Percentiles rank a stretch among this genome's conserved stretches.
Evolutionary conservation across 805 yeast genomes (phyloP).

Genomic region (Cyberlindnera euphorbiiphila): DNA sequence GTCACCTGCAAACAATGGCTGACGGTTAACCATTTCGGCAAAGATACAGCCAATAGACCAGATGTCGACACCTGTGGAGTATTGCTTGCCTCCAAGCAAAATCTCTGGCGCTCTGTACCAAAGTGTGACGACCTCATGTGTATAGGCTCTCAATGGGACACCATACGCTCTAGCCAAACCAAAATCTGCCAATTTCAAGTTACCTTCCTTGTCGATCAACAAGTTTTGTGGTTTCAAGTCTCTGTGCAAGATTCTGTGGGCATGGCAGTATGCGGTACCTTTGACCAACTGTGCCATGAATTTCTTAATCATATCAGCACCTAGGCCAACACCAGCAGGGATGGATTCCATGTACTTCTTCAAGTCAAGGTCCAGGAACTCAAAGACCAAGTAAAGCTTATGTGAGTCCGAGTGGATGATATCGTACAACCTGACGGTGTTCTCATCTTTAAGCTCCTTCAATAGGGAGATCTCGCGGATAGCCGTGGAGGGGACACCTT

Average conservation of each 20-base stretch:
- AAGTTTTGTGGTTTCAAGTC: constrained; percentile 96
- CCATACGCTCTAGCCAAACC: constrained; percentile 98
- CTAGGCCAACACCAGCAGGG: constrained; percentile 87
- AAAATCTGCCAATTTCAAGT: constrained; percentile 85
- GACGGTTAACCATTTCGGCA: constrained; percentile 96
- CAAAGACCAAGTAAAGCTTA: constrained; percentile 89
- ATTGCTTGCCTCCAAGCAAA: constrained; percentile 91
- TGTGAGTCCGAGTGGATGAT: constrained; percentile 94
- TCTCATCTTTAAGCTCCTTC: constrained; percentile 91
- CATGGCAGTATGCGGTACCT: constrained; percentile 91
- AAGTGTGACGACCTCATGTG: constrained; percentile 96
- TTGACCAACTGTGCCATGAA: constrained; percentile 89
- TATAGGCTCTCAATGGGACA: constrained; percentile 92
- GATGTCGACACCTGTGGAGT: constrained; percentile 97
- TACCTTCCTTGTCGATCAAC: constrained; percentile 92
- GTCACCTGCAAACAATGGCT: constrained; percentile 95
- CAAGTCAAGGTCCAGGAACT: constrained; percentile 88
- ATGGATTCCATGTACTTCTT: constrained; percentile 96
- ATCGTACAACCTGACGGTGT: constrained; percentile 86
- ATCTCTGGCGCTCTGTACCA: constrained; percentile 99
- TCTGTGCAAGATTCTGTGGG: constrained; percentile 90
- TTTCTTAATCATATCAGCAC: constrained; percentile 83
- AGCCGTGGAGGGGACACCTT: constrained; percentile 98
- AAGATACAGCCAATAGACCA: constrained; percentile 98
- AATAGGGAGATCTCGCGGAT: constrained; percentile 92